Evolutionary conservation across 768 basidiomycete species (phyloP).

Genomic region (Piloderma croceum): DNA sequence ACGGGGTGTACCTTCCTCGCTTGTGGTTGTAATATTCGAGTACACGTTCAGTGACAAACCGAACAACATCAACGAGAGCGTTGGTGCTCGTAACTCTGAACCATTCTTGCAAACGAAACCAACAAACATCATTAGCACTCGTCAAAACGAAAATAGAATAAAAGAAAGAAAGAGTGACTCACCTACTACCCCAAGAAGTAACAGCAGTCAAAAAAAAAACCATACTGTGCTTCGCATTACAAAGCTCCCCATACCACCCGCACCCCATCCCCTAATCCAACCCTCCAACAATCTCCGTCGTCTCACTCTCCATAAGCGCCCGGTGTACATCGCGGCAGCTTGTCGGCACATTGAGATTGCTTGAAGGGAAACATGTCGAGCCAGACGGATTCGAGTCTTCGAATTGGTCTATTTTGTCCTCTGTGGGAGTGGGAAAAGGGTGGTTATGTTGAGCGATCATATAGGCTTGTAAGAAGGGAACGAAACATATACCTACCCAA

Average conservation of each 20-base stretch:
- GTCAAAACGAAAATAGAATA: not conserved
- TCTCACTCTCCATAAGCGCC: constrained; percentile 76
- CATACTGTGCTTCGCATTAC: constrained; percentile 92
- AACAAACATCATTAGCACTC: constrained; percentile 7
- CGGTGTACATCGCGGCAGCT: constrained; percentile 95
- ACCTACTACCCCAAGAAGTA: constrained; percentile 77
- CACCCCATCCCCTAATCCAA: constrained; percentile 73
- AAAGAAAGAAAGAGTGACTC: constrained; percentile 42
- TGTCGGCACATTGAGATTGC: constrained; percentile 86
- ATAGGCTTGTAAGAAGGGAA: constrained; percentile 1
- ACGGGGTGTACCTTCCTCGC: constrained; percentile 76
- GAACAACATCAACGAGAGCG: constrained; percentile 85
- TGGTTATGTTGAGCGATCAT: not conserved
- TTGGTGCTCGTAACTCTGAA: constrained; percentile 93
- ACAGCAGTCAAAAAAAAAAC: constrained; percentile 92
- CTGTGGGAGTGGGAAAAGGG: constrained; percentile 22
- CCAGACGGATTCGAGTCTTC: constrained; percentile 95
- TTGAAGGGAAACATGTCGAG: constrained; percentile 70
- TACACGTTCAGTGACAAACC: constrained; percentile 92
- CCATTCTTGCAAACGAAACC: constrained; percentile 59
- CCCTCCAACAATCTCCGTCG: constrained; percentile 79
- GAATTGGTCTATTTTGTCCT: constrained; percentile 91
- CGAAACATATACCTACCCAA: constrained; percentile 64
- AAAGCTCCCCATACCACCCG: constrained; percentile 54
- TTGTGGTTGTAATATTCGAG: constrained; percentile 76